Evolutionary conservation across 371 early-diverging fungal genomes (phyloP), one percentile per base, ranked within the genome.

Genomic region (Conidiobolus incongruus): DNA sequence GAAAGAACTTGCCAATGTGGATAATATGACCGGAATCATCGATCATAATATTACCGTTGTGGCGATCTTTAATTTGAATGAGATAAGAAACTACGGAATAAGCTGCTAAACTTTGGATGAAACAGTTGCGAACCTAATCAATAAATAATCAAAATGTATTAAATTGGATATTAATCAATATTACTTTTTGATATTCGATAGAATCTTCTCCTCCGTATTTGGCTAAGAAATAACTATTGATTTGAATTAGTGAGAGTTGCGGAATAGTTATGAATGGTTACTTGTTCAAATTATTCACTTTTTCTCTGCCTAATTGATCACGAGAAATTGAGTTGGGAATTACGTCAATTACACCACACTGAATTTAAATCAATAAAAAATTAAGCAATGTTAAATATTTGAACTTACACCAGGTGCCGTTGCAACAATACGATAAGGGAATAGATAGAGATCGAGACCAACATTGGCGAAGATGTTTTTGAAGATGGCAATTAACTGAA

Each of bases 41-140:
- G 47, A 98, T 62, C 98, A 99, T 95, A 47, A 99, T 96, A 61
- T 99, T 99, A 39, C 98, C 99, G 58, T 99, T 99, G 61, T 99
- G 99, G 20, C 99, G 75, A 65, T 99, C 99, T 61, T 98, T 98
- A 59, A 99, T 85, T 53, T 91, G 89, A 26, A 99, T 65, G 45
- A 99, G 46, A 61, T 91, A 99, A 20, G 86, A 72, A 24, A 98
- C 77, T 15, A 99, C 72, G 5, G 95, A 94, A 56, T 96, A 99
- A 17, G 98, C 94, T 1, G 98, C 98, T 23, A 90, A 72, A 49
- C 87, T 86, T 51, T 85, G 81, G 11, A 98, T 85, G 73, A 99
- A 98, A 55, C 87, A 86, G 51, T 70, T 75, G 30, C 90, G 77
- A 1, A 98, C 99, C 59, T 54, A 19, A 16, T 16, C 23, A 35